Evolutionary conservation across 2,329 filamentous ascomycete genomes (phyloP), one percentile per base, ranked within the genome.

Genomic region (Fusarium verticillioides): DNA sequence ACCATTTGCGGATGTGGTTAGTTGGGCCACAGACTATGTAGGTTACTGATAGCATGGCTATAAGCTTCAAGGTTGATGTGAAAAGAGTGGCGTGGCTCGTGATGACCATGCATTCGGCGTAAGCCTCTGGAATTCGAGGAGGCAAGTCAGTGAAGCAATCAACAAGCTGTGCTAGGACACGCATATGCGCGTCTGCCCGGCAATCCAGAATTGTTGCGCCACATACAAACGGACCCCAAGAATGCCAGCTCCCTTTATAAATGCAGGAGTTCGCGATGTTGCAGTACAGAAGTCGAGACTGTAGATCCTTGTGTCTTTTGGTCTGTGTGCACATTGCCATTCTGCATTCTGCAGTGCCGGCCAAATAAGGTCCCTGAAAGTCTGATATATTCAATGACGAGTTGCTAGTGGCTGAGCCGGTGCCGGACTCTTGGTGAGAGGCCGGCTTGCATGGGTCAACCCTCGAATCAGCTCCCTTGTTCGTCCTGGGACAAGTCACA

Each of bases 121-220:
- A 60, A 63, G 68, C 72, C 68, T 75, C 72, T 57, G 72, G 59
- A 72, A 75, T 72, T 72, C 32, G 56, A 69, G 67, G 52, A 64
- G 66, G 71, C 28, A 74, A 56, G 44, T 36, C 18, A 47, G 30
- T 66, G 60, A 71, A 73, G 70, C 57, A 71, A 70, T 73, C 61
- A 67, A 60, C 53, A 66, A 58, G n/a, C 47, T 44, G 52, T 67
- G 61, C 66, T 60, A 73, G 57, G 64, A 67, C 54, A 43, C 59
- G 60, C 62, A 74, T 44, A 58, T 54, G 50, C 63, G 44, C 39
- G 43, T 58, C 62, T 54, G 37, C 50, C 54, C 66, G 59, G 56
- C 26, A 60, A 40, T n/a, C 66, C 49, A 68, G 58, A 60, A 63
- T 42, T 52, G 40, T 53, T 46, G 36, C 53, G 61, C 66, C 61